A percentile compares a stretch with the other conserved stretches of the same genome.
Conservation (phyloP, 1,284 basidiomycete genomes). For the Schizophyllum commune region DNA sequence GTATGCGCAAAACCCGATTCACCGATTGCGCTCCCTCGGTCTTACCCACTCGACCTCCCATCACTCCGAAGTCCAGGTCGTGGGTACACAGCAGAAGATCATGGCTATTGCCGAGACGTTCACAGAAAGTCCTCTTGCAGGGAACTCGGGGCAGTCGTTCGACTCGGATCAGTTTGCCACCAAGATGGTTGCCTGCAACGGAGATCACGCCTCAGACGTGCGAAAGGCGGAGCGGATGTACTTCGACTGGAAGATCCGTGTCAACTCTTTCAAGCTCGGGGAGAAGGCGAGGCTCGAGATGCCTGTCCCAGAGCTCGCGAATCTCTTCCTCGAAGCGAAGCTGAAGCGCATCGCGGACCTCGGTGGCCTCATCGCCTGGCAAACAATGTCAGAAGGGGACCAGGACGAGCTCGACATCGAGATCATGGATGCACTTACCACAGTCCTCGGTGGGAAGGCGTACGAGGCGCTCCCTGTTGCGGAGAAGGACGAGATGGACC, state of each 20-base stretch:
- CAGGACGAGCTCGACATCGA: conserved; percentile 5
- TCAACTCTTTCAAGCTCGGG: background rate
- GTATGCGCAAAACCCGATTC: background rate
- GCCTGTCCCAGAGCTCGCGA: background rate
- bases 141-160: background rate
- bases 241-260: background rate
- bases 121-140: background rate
- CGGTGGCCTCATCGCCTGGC: conserved; percentile 14
- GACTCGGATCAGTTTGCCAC: background rate
- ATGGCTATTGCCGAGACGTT: background rate
- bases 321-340: background rate
- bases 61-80: background rate
- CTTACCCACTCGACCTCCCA: background rate
- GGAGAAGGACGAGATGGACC: conserved; percentile 10
- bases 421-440: conserved; percentile 2
- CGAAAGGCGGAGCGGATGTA: background rate
- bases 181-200: background rate
- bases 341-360: conserved; percentile 7
- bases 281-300: background rate
- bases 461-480: conserved; percentile 11
- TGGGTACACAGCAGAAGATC: background rate
- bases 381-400: conserved; percentile 4
- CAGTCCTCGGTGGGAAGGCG: conserved; percentile 10
- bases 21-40: background rate
- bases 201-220: background rate